Percentiles rank a stretch among this genome's conserved stretches.
Evolutionary conservation across 805 yeast species (phyloP).

Genomic region (Starmerella apicola): DNA sequence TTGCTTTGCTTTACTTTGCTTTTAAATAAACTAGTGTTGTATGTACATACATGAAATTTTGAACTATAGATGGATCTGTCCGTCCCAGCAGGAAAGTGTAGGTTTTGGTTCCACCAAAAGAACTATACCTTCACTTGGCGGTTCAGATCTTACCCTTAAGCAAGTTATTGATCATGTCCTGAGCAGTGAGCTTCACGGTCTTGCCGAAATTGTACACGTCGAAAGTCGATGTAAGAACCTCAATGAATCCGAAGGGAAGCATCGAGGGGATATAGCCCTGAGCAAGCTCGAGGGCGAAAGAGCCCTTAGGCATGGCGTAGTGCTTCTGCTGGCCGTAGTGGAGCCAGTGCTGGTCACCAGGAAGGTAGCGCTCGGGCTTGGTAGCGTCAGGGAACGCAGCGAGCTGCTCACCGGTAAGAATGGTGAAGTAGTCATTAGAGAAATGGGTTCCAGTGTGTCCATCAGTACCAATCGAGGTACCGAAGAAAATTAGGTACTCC

Average conservation of each 20-base stretch:
- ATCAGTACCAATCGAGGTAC: slow-evolving; percentile 87
- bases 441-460: slow-evolving; percentile 94
- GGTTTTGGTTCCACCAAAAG: too few relatives aligned
- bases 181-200: slow-evolving; percentile 65
- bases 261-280: slow-evolving; percentile 98
- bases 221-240: slow-evolving; percentile 64
- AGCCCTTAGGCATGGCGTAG: slow-evolving; percentile 69
- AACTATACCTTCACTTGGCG: too few relatives aligned
- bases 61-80: too few relatives aligned
- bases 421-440: slow-evolving; percentile 95
- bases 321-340: slow-evolving; percentile 65
- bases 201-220: slow-evolving; percentile 57
- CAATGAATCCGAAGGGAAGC: slow-evolving; percentile 91
- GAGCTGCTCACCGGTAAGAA: slow-evolving; percentile 62
- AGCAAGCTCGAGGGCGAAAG: slow-evolving; percentile 87
- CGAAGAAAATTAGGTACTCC: slow-evolving; percentile 87
- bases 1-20: too few relatives aligned
- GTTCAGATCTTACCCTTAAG: slow-evolving; percentile 53
- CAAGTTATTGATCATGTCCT: slow-evolving; percentile 62
- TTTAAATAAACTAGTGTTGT: too few relatives aligned
- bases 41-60: too few relatives aligned
- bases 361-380: slow-evolving; percentile 56
- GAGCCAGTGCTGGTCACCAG: slow-evolving; percentile 82
- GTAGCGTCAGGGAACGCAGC: slow-evolving; percentile 60
- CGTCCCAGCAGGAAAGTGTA: too few relatives aligned